Evolutionary conservation across 2,329 filamentous ascomycete genomes (phyloP), one percentile per base, ranked within the genome.

Genomic region (Orbilia javanica): DNA sequence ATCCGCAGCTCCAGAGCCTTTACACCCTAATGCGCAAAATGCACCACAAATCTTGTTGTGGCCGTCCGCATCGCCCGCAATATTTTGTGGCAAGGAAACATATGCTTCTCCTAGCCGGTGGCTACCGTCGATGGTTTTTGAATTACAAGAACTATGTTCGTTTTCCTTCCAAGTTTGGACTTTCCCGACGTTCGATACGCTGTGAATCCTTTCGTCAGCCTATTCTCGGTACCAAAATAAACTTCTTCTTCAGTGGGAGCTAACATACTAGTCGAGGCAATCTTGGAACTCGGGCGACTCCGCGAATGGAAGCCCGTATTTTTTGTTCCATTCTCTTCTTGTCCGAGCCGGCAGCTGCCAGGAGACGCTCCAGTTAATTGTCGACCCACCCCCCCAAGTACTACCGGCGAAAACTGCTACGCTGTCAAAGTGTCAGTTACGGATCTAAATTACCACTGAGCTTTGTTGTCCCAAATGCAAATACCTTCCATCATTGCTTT

Each of bases 361-460:
- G 63, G 85, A 86, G 7, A 89, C 88, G 81, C 87, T 92, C 94
- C 94, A 97, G 84, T 97, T 97, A 81, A 97, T 85, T 0, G 93
- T 93, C 4, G 94, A 94, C 69, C 94, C 94, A 48, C 94, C 94
- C 31, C 94, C 94, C 89, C 92, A 97, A 34, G 89, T 89, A 70
- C 89, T 88, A 1, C 92, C 94, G 0, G 91, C 89, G 1, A 92
- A 83, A 11, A 95, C 84, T 15, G 85, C 88, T 34, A 91, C 85
- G 4, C 88, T 79, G 64, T 20, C 60, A 50, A 8, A 27, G 22
- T 0, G 57, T 64, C 13, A 83, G 29, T 80, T 83, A 71, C 86
- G n/a, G 10, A 25, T 4, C 11, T 11, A 85, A 39, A 87, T 84
- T 20, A 18, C 31, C 4, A 31, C 29, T 57, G 3, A 81, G 44